Conservation (phyloP, 306 rosid species). For the Citrullus amarus region DNA sequence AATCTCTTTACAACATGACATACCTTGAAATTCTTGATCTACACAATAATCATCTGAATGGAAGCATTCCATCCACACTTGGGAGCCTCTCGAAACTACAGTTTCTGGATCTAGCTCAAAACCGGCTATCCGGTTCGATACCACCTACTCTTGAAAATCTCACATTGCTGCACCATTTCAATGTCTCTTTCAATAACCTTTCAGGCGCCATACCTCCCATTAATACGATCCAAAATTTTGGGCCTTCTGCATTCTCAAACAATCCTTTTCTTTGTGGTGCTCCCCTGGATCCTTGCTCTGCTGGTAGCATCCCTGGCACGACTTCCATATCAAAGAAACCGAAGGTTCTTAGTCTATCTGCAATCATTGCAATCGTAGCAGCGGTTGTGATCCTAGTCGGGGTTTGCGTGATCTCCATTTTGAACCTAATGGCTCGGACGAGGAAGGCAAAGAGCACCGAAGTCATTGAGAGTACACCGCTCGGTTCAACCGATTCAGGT, state of each 20-base stretch:
- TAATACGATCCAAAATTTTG: conserved; percentile 40
- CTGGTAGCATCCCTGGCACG: conserved; percentile 21
- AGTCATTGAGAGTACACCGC: conserved; percentile 82
- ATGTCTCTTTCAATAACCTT: conserved; percentile 73
- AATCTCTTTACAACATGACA: conserved; percentile 52
- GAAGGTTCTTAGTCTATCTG: conserved; percentile 54
- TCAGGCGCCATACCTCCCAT: conserved; percentile 59
- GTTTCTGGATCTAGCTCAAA: conserved; percentile 59
- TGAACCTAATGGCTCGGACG: conserved; percentile 56
- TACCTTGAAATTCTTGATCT: conserved; percentile 67
- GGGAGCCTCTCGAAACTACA: conserved; percentile 61
- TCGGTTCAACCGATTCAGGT: conserved; percentile 62
- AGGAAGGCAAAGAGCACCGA: conserved; percentile 37
- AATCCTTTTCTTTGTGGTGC: conserved; percentile 83
- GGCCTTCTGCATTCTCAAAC: conserved; percentile 53
- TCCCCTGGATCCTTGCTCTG: conserved; percentile 70
- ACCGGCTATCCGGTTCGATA: conserved; percentile 56
- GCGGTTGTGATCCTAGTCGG: conserved; percentile 80
- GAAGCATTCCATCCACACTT: conserved; percentile 62
- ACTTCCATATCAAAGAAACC: conserved; percentile 32
- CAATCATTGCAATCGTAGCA: conserved; percentile 84
- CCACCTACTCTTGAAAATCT: conserved; percentile 65
- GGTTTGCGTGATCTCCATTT: conserved; percentile 71
- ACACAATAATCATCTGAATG: conserved; percentile 54
- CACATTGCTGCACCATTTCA: conserved; percentile 38